Base-by-base conservation (phyloP, 2,329 filamentous ascomycete species). In the Stagonosporopsis cucurbitacearum region DNA sequence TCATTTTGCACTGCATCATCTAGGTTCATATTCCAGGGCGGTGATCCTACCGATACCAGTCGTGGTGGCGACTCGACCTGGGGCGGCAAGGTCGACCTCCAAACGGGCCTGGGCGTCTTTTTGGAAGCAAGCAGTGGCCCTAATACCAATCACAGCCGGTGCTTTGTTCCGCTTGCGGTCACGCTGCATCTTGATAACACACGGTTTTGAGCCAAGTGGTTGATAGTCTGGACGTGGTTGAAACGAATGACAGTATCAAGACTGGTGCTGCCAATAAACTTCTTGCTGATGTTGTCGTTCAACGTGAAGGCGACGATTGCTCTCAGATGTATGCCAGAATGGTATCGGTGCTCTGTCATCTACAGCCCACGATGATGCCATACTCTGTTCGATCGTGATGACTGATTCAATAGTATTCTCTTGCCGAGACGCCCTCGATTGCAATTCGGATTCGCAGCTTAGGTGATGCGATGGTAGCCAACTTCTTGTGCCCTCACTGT, bases 161-260 rank as follows among this genome's bases (percentile, higher is more conserved):
- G 98, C 78, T 98, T 98, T 74, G 87, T 98, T 65, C 98, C 95
- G 0, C 82, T 97, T 36, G 94, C 92, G 5, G 94, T 94, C 5
- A 94, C 95, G 11, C 95, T 95, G 0, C 98, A 94, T 93, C 79
- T 99, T 56, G 94, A 98, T 77, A 96, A 76, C 94, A 99, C 75
- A 96, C 93, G 9, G 96, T 98, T 64, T 99, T 99, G 73, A 95
- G 95, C 1, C 81, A 94, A 50, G 92, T 98, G 33, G 92, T 90
- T 79, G 84, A 78, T 50, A 95, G 95, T 0, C 85, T 98, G 83
- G 81, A 84, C 53, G 83, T 94, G 15, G 87, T 98, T 19, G 88
- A 91, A 80, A 84, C 92, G 63, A 90, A 98, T 86, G 94, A 93
- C 0, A 75, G 94, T 53, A 92, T 96, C 43, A 91, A 89, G 79